These are phyloP conservation scores for Hypseocharis bilobata DNA, from an alignment of 441 rosid species.

Conservation along the genomic window DNA sequence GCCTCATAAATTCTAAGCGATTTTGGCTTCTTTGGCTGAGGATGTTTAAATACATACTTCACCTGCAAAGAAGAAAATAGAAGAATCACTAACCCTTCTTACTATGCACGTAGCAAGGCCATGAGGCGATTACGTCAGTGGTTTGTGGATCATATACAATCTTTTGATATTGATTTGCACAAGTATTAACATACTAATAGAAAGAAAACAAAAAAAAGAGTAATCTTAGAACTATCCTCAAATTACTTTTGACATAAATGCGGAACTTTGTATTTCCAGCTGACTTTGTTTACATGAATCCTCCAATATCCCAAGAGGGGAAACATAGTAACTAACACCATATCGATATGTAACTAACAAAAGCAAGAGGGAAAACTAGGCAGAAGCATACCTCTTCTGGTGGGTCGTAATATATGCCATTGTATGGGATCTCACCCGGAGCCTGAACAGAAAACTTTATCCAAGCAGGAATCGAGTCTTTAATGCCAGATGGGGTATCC, in stretches of 20 bases:
- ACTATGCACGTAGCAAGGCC: neutral
- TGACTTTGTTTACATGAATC: neutral
- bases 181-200: neutral
- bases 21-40: constrained; percentile 75
- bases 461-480: constrained; percentile 99
- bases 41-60: constrained; percentile 67
- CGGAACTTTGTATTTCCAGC: neutral
- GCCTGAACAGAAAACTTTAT: constrained; percentile 87
- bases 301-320: neutral
- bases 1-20: constrained; percentile 90
- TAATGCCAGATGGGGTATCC: constrained; percentile 89
- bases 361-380: constrained; percentile 6
- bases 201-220: neutral
- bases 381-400: constrained; percentile 59
- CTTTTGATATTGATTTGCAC: neutral
- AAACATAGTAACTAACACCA: no score
- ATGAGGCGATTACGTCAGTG: neutral
- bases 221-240: neutral
- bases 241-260: neutral
- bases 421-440: constrained; percentile 86
- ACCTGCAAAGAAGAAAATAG: constrained; percentile 45
- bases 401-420: constrained; percentile 93
- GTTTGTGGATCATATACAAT: neutral
- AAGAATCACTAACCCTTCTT: neutral
- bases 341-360: constrained; percentile 1